Conservation (phyloP, 2,329 filamentous ascomycete species). For the Periconia digitata region DNA sequence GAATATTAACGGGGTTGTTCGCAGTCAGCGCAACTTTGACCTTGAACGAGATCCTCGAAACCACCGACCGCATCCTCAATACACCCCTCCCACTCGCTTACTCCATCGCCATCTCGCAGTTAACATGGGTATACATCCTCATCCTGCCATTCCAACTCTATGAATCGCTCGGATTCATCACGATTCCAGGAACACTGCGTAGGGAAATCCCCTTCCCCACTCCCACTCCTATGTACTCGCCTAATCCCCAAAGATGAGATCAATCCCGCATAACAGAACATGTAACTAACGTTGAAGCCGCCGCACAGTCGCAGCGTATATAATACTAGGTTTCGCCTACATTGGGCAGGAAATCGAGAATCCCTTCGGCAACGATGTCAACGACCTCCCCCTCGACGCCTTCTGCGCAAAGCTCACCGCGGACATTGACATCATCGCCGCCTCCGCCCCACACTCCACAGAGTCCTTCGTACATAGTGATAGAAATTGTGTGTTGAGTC, state of each 20-base stretch:
- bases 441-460: conserved; percentile 45
- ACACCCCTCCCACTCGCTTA: conserved; percentile 83
- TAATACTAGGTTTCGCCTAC: conserved; percentile 74
- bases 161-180: conserved; percentile 65
- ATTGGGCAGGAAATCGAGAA: conserved; percentile 85
- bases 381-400: conserved; percentile 65
- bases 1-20: too few species aligned
- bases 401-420: conserved; percentile 74
- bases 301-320: conserved; percentile 68
- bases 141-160: conserved; percentile 80
- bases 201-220: neutral
- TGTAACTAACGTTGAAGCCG: neutral
- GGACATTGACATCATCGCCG: conserved; percentile 74
- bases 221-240: neutral
- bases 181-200: conserved; percentile 66
- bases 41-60: conserved; percentile 70
- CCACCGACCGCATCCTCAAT: conserved; percentile 75
- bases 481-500: neutral
- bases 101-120: conserved; percentile 80
- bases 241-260: neutral
- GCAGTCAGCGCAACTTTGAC: conserved; percentile 61
- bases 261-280: neutral
- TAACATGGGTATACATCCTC: conserved; percentile 81
- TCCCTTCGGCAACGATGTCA: conserved; percentile 81
- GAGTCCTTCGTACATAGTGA: neutral